Evolutionary conservation across 192 early-diverging fungal genomes (phyloP).

Genomic region (Phlyctochytrium bullatum): DNA sequence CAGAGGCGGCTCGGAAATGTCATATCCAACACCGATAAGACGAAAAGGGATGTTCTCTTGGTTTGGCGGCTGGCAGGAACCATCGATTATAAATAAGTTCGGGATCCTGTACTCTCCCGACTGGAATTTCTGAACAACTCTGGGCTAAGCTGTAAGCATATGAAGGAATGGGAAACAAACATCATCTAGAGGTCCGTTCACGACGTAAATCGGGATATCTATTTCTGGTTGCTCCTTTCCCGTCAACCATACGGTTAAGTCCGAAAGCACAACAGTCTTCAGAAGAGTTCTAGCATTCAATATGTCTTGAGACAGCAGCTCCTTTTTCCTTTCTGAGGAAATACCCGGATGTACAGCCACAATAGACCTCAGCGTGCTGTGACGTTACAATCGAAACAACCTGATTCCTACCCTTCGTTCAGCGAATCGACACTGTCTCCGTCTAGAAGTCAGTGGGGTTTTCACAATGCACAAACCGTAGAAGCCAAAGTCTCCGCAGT

Average conservation of each 20-base stretch:
- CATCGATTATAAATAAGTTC: not conserved
- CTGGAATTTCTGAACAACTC: not conserved
- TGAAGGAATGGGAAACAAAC: not conserved
- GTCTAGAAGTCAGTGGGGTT: conserved; percentile 2
- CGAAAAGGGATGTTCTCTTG: no score
- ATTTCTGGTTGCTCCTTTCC: not conserved
- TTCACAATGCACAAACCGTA: conserved; percentile 2
- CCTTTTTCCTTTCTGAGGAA: not conserved
- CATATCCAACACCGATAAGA: not conserved
- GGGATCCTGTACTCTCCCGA: not conserved
- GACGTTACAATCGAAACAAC: not conserved
- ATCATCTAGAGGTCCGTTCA: not conserved
- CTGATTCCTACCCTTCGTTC: not conserved
- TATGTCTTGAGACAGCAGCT: not conserved
- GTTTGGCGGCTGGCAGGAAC: no score
- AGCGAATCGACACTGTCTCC: not conserved
- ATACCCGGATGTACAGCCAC: not conserved
- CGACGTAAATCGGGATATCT: conserved; percentile 1
- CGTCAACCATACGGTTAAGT: not conserved
- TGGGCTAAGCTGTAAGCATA: not conserved
- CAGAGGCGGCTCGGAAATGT: not conserved
- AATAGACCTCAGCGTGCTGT: not conserved
- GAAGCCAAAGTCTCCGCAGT: conserved; percentile 15
- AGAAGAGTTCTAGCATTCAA: not conserved
- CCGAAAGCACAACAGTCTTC: not conserved